Conservation (phyloP, 352 stramenopile species). For the Globisporangium echinulatum region DNA sequence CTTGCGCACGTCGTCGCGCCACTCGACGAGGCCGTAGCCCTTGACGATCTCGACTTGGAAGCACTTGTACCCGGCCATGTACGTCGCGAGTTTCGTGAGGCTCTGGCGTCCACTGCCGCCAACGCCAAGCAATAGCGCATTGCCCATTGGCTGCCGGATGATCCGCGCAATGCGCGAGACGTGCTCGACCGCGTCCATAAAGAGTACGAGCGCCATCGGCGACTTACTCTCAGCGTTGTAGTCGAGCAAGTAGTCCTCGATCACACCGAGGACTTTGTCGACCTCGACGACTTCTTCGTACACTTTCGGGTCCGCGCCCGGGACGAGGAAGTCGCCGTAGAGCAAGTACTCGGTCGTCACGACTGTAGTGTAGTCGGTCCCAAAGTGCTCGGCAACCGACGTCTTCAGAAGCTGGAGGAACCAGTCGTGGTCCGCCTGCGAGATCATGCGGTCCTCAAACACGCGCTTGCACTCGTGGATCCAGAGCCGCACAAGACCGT, state of each 20-base stretch:
- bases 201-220: constrained; percentile 86
- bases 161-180: constrained; percentile 79
- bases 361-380: constrained; percentile 77
- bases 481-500: constrained; percentile 85
- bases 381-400: constrained; percentile 70
- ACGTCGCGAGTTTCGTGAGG: constrained; percentile 89
- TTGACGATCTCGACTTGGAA: constrained; percentile 96
- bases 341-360: constrained; percentile 68
- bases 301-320: constrained; percentile 72
- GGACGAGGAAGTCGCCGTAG: constrained; percentile 79
- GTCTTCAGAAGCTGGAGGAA: constrained; percentile 71
- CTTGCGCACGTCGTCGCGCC: constrained; percentile 92
- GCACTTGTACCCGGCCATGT: constrained; percentile 91
- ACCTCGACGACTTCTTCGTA: constrained; percentile 88
- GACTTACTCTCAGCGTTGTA: constrained; percentile 91
- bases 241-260: constrained; percentile 87
- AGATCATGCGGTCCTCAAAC: constrained; percentile 93
- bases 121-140: constrained; percentile 89
- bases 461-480: constrained; percentile 92
- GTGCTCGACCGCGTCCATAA: constrained; percentile 85
- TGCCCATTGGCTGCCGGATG: constrained; percentile 81
- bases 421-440: constrained; percentile 87
- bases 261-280: constrained; percentile 74
- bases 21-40: constrained; percentile 89
- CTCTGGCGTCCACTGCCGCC: constrained; percentile 90